Evolutionary conservation across 148 eudicot genomes (phyloP), one percentile per base, ranked within the genome.

Genomic region (Polygonum aviculare): DNA sequence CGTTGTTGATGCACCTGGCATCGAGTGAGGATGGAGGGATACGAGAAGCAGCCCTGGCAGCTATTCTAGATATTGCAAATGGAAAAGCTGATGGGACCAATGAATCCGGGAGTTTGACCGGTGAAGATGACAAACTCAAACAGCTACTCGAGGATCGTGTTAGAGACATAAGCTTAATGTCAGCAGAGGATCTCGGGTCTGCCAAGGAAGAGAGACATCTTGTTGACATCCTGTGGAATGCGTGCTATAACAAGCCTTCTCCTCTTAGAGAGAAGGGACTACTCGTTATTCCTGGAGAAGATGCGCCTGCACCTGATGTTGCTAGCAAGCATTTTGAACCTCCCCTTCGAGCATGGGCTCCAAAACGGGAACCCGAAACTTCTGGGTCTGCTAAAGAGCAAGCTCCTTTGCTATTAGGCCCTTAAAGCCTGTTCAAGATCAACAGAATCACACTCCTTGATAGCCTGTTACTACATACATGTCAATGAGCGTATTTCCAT

Each of bases 331-430:
- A 86, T 75, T 94, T 92, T 75, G 89, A 90, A 77, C 93, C 96
- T 22, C 94, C 96, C 74, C 87, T 92, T 47, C 79, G 98, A 54
- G 98, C 92, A 6, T 92, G 86, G 88, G 90, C 98, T 67, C 89
- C 96, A 1, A 82, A 83, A n/a, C 80, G 80, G 3, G 81, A 84
- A 44, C 76, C 78, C 16, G 82, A 78, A 14, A 75, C 77, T 45
- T 69, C 88, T 9, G 76, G 70, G 51, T 48, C 78, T 52, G 91
- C 81, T 33, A 92, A 87, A 86, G 87, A 88, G 33, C 84, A 88
- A 74, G 62, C 90, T 16, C 91, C 97, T 5, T 80, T 90, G 73
- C 77, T 95, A 51, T 48, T 95, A 12, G 93, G 95, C 36, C 87
- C n/a, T 4, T 50, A 3, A 18, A 50, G 55, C n/a, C n/a, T 14